Base-by-base conservation (phyloP, 352 stramenopile genomes). In the Globisporangium recalcitrans region DNA sequence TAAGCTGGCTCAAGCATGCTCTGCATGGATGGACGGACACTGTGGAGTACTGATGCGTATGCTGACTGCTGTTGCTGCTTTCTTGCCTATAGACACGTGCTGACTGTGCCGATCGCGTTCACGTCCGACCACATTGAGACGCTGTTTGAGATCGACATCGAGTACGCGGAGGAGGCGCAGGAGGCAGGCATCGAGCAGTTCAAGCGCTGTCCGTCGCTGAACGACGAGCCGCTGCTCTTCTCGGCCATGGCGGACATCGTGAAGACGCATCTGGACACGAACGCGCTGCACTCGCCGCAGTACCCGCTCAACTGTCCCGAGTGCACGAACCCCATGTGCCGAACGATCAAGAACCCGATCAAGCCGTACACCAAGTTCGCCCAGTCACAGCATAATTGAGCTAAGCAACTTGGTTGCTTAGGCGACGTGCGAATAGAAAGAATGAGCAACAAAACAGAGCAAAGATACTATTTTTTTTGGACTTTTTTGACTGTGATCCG, bases 71-170 rank as follows among this genome's bases (percentile, higher is more conserved):
- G 10, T 65, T 13, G 29, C 16, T 49, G 29, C 52, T 59, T 14
- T 0, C 44, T 44, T 59, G 46, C 26, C 27, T 44, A 38, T 32
- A 89, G 79, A 38, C 90, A 98, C 72, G 75, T 99, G 38, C 85
- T 99, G 31, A 95, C 98, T n/a, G 97, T 99, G 22, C 97, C 97
- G 19, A 98, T 99, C 66, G 96, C 87, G 51, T 99, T 99, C 77
- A 98, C 98, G 26, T 98, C 90, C 53, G 97, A 99, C 78, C 97
- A 99, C 75, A 99, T 99, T 60, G 97, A 99, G 74, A 99, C 97
- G 36, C 85, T 99, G 46, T 98, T 99, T 75, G 97, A 99, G 76
- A 99, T 99, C 70, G 97, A 99, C 81, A 97, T 99, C 65, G 97
- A 99, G 77, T 99, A 99, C 74, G 82, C 87, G 29, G 95, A 99